Percentiles rank a stretch among this genome's conserved stretches.
These are phyloP conservation scores for Suillus fuscotomentosus DNA, from an alignment of 768 basidiomycete genomes.

Conservation along the genomic window DNA sequence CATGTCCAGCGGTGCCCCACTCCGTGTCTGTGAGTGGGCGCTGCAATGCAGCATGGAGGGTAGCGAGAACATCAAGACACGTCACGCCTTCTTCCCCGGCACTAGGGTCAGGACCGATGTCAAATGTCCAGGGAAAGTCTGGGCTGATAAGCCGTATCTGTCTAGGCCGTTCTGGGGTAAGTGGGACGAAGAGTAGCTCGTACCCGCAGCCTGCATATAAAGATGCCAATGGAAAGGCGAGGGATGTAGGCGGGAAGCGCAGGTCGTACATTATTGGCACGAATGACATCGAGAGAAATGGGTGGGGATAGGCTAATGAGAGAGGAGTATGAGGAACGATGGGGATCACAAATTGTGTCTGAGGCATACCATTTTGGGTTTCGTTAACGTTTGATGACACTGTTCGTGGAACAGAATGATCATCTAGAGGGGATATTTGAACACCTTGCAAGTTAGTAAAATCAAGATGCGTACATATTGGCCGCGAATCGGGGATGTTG, in stretches of 20 bases:
- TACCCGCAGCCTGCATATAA: neutral
- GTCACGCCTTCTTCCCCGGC: neutral
- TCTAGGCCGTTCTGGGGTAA: neutral
- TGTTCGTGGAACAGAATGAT: neutral
- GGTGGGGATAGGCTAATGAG: neutral
- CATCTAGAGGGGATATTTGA: neutral
- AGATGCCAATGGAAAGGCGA: slow-evolving; percentile 1
- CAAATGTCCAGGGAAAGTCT: slow-evolving; percentile 11
- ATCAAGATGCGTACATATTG: neutral
- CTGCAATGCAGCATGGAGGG: slow-evolving; percentile 6
- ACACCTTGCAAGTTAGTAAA: neutral
- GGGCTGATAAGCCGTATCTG: slow-evolving; percentile 7
- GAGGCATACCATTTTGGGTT: neutral
- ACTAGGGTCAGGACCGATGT: neutral
- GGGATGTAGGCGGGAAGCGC: neutral
- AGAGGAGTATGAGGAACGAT: neutral
- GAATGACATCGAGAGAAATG: neutral
- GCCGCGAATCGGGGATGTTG: neutral
- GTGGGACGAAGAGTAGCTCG: neutral
- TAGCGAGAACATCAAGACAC: slow-evolving; percentile 5
- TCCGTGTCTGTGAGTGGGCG: slow-evolving; percentile 4
- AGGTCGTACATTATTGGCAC: neutral
- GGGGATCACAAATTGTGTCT: neutral
- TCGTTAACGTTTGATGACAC: neutral
- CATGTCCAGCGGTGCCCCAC: slow-evolving; percentile 4